A percentile compares a stretch with the other conserved stretches of the same genome.
Evolutionary conservation across 2,329 filamentous ascomycete species (phyloP).

Genomic region (Cladosporium oxysporum): DNA sequence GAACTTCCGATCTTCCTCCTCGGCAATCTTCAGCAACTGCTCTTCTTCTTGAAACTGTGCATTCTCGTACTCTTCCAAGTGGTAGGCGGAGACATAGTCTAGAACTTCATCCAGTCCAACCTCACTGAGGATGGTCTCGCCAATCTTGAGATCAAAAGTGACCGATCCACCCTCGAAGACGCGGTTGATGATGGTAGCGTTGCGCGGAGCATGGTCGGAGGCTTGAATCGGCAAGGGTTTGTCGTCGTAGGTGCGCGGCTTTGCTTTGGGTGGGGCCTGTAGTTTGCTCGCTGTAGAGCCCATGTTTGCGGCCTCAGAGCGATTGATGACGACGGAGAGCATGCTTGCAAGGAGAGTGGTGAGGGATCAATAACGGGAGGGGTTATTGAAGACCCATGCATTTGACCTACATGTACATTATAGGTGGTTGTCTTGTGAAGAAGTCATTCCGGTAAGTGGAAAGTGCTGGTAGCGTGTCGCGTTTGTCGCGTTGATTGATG

Average conservation of each 20-base stretch:
- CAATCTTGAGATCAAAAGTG: slow-evolving; percentile 35
- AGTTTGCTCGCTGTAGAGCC: slow-evolving; percentile 5
- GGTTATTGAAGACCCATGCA: neutral
- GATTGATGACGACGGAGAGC: slow-evolving; percentile 18
- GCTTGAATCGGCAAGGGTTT: slow-evolving; percentile 29
- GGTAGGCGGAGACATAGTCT: slow-evolving; percentile 38
- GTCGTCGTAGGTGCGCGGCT: slow-evolving; percentile 17
- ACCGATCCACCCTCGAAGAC: slow-evolving; percentile 25
- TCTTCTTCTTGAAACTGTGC: slow-evolving; percentile 33
- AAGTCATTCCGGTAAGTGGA: neutral
- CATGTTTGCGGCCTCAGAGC: slow-evolving; percentile 10
- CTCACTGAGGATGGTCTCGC: slow-evolving; percentile 28
- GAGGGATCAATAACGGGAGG: neutral
- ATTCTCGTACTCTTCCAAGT: slow-evolving; percentile 39
- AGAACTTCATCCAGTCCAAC: slow-evolving; percentile 35
- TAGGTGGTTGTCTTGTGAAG: neutral
- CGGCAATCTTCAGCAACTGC: slow-evolving; percentile 26
- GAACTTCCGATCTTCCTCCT: slow-evolving; percentile 27
- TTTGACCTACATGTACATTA: neutral
- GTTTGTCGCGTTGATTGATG: neutral
- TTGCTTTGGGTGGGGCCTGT: neutral
- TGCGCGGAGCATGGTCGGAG: slow-evolving; percentile 31
- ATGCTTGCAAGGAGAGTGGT: neutral
- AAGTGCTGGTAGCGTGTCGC: neutral
- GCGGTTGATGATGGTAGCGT: slow-evolving; percentile 33